Evolutionary conservation across 345 rosid species (phyloP).

Genomic region (Lenwebbia sp.): DNA sequence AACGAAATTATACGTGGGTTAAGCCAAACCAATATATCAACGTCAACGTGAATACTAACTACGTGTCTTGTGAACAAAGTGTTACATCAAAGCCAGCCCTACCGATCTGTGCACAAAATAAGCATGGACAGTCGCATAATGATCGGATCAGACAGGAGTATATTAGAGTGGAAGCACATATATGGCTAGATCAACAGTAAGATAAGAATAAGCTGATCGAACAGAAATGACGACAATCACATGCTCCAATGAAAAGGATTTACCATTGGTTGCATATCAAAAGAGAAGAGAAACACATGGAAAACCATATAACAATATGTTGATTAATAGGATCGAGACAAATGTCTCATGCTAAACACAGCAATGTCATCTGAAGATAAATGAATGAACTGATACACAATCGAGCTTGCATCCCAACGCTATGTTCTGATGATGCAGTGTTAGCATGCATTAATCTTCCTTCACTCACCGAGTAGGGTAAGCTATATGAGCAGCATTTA

Average conservation of each 20-base stretch:
- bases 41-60: not conserved
- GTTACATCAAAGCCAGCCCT: not conserved
- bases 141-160: not conserved
- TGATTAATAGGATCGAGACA: not conserved
- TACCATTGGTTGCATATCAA: not conserved
- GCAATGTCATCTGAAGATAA: not conserved
- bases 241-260: not conserved
- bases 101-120: not conserved
- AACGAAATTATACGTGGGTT: not conserved
- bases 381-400: not conserved
- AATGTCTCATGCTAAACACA: not conserved
- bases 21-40: not conserved
- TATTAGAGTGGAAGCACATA: not conserved
- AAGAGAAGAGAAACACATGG: no score
- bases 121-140: not conserved
- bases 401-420: not conserved
- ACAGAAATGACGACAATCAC: not conserved
- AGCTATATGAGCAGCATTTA: not conserved
- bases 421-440: not conserved
- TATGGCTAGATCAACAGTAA: not conserved
- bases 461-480: not conserved
- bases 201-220: not conserved
- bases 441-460: not conserved
- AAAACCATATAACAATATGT: no score
- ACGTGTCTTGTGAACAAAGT: not conserved